These are phyloP conservation scores for Typha latifolia DNA, from an alignment of 176 grass and related monocot species.

Conservation along the genomic window DNA sequence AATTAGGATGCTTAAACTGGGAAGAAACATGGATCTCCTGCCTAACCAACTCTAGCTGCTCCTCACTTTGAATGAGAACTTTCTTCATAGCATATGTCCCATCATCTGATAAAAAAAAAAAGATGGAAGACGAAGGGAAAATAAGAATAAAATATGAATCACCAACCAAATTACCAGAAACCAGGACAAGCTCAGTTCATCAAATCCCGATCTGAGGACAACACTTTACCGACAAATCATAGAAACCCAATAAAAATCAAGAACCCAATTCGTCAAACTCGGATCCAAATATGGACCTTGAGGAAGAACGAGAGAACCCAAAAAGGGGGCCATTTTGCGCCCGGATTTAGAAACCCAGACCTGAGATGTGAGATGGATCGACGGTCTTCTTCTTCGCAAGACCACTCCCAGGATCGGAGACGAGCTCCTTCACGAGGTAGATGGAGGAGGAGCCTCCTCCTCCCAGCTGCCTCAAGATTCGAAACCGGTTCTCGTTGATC, in stretches of 20 bases:
- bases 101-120: conserved; percentile 41
- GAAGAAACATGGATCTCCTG: conserved; percentile 75
- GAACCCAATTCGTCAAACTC: not conserved
- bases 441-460: conserved; percentile 54
- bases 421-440: conserved; percentile 77
- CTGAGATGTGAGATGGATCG: conserved; percentile 76
- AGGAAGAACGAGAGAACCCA: not conserved
- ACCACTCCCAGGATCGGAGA: conserved; percentile 21
- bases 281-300: not conserved
- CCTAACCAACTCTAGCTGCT: conserved; percentile 64
- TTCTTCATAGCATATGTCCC: conserved; percentile 89
- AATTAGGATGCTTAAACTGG: conserved; percentile 87
- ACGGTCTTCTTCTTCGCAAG: conserved; percentile 62
- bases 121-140: conserved; percentile 18
- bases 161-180: not conserved
- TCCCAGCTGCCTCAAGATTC: conserved; percentile 64
- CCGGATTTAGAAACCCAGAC: conserved; percentile 15
- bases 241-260: not conserved
- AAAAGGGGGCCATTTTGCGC: not conserved
- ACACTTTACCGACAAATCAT: not conserved
- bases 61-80: conserved; percentile 62
- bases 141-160: not conserved
- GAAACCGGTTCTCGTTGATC: conserved; percentile 87
- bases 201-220: not conserved
- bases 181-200: conserved; percentile 2